Evolutionary conservation across 495 filamentous ascomycete genomes (phyloP), one percentile per base, ranked within the genome.

Genomic region (Penicillium odoratum): DNA sequence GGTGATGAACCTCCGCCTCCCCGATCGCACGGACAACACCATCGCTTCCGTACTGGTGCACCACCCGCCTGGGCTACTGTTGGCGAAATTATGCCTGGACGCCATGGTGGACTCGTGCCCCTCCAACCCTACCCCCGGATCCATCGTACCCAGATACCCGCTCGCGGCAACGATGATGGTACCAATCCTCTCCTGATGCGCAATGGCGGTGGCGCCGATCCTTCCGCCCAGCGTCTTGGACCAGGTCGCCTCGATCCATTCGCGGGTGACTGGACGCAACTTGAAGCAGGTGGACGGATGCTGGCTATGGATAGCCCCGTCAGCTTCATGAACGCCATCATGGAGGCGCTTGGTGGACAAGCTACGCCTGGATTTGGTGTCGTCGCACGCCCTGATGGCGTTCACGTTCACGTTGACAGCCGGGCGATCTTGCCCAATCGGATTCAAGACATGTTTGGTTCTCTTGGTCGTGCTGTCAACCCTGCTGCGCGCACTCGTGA

Each of bases 141-240:
- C 49, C 80, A 84, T 61, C 72, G 83, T 42, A 76, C 72, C 42
- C 75, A 81, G 44, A 68, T 73, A 16, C 72, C 71, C 0, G 21
- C 76, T 29, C 81, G 84, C 26, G 72, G 72, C 13, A 80, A 79
- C 43, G 91, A 96, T 63, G 91, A 96, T 64, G 91, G 90, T 16
- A 78, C 81, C 4, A 96, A 97, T 65, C 92, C 92, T 48, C 78
- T 97, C 13, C 82, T 92, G 51, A 51, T 72, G 69, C 65, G 79
- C 9, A 67, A 64, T 34, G 81, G 77, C 43, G 72, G 75, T 36
- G 65, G 69, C 10, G 64, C 68, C 44, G 74, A 70, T 55, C 63
- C 56, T 29, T 18, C 63, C 43, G 69, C 63, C 46, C 71, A 67
- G 58, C 62, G 65, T 30, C 72, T 74, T 61, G 72, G 61, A 21